A percentile compares a stretch with the other conserved stretches of the same genome.
phyloP scores from a whole-genome alignment of 73 alveolate genomes.

The Breviolum minutum region DNA sequence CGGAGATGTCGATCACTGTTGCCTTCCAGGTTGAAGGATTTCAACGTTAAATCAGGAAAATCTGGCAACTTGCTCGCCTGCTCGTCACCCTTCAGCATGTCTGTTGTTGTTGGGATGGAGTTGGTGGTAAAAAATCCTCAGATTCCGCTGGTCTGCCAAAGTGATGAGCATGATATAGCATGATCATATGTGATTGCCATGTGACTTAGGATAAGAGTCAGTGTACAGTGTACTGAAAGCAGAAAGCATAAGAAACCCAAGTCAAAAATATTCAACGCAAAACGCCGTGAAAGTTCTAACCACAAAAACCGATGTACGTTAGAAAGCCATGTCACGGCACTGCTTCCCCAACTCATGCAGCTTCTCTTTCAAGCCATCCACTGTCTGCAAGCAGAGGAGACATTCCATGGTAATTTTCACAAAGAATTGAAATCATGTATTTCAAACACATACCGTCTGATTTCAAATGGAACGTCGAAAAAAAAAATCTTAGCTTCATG shows the following conservation, averaged over 20 bases:
- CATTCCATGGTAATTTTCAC: too few relatives aligned
- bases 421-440: too few relatives aligned
- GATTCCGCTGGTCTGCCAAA: too few relatives aligned
- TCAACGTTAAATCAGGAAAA: not conserved
- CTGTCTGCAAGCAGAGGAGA: not conserved
- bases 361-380: constrained; percentile 71
- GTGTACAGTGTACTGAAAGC: too few relatives aligned
- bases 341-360: constrained; percentile 77
- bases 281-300: too few relatives aligned
- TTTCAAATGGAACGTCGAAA: not conserved
- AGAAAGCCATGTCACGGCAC: constrained; percentile 38
- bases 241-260: too few relatives aligned
- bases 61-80: constrained; percentile 14
- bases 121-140: constrained; percentile 75
- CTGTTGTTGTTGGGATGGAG: constrained; percentile 81
- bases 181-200: too few relatives aligned
- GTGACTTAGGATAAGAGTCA: too few relatives aligned
- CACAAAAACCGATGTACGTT: not conserved
- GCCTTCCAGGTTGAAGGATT: not conserved
- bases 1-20: constrained; percentile 81
- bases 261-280: too few relatives aligned
- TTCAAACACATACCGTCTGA: not conserved
- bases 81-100: constrained; percentile 69
- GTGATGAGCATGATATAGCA: too few relatives aligned
- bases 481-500: not conserved